phyloP scores from a whole-genome alignment of 2,329 filamentous ascomycete species.

The Venturia effusa region DNA sequence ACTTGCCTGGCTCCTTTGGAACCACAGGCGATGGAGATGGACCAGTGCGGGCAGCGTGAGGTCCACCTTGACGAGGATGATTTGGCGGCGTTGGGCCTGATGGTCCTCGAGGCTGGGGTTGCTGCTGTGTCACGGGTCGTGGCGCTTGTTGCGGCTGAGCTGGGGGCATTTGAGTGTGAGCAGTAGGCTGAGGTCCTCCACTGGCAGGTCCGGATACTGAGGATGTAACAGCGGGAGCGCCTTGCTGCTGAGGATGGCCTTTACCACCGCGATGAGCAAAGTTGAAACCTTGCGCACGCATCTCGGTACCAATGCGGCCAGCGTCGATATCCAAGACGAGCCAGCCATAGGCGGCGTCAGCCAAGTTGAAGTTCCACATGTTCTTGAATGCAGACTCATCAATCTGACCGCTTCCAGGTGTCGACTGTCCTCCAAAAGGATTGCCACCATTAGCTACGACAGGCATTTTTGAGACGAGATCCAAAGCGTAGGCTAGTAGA shows the following conservation, averaged over 20 bases:
- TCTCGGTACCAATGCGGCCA: conserved; percentile 93
- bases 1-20: conserved; percentile 36
- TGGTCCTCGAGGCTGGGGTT: conserved; percentile 20
- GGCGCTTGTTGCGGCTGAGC: conserved; percentile 21
- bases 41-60: conserved; percentile 25
- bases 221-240: conserved; percentile 26
- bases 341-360: conserved; percentile 94
- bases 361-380: conserved; percentile 99
- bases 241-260: conserved; percentile 28
- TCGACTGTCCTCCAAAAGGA: conserved; percentile 80
- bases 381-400: conserved; percentile 99
- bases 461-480: conserved; percentile 97
- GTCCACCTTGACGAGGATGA: conserved; percentile 26
- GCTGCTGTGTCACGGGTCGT: conserved; percentile 21
- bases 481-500: conserved; percentile 78
- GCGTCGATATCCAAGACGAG: conserved; percentile 90
- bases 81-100: conserved; percentile 19
- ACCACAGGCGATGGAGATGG: conserved; percentile 31
- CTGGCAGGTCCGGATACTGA: conserved; percentile 26
- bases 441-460: conserved; percentile 89
- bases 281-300: conserved; percentile 98
- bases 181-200: conserved; percentile 27
- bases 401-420: conserved; percentile 70
- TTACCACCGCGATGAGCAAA: conserved; percentile 92
- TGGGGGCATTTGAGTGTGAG: conserved; percentile 26